Evolutionary conservation across 2,329 filamentous ascomycete species (phyloP).

Genomic region (Fusarium penzigii): DNA sequence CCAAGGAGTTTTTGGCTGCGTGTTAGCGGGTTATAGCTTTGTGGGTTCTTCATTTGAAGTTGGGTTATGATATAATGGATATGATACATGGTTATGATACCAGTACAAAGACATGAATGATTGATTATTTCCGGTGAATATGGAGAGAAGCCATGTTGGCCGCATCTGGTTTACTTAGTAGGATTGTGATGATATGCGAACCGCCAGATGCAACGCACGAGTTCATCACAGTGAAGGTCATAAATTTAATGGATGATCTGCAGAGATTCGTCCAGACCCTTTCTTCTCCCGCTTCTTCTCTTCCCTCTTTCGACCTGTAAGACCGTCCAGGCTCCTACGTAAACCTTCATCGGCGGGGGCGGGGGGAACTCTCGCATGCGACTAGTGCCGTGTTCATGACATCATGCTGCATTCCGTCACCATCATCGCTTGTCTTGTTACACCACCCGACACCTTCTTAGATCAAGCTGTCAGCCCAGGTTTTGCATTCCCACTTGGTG

Average conservation of each 20-base stretch:
- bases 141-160: no score
- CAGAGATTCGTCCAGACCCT: background rate
- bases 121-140: no score
- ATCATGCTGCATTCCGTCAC: conserved; percentile 37
- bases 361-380: conserved; percentile 14
- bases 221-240: no score
- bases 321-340: no score
- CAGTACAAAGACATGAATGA: no score
- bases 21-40: no score
- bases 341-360: conserved; percentile 16
- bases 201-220: background rate
- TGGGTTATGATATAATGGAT: no score
- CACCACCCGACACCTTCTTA: background rate
- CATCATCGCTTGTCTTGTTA: conserved; percentile 10
- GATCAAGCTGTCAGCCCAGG: background rate
- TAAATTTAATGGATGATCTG: background rate
- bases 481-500: background rate
- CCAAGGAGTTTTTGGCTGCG: no score
- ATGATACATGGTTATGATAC: no score
- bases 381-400: conserved; percentile 30
- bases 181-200: background rate
- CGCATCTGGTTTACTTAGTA: background rate
- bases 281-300: background rate
- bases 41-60: no score
- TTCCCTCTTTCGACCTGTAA: no score